Evolutionary conservation across 164 flowering plant genomes (phyloP).

Genomic region (Platanus orientalis): DNA sequence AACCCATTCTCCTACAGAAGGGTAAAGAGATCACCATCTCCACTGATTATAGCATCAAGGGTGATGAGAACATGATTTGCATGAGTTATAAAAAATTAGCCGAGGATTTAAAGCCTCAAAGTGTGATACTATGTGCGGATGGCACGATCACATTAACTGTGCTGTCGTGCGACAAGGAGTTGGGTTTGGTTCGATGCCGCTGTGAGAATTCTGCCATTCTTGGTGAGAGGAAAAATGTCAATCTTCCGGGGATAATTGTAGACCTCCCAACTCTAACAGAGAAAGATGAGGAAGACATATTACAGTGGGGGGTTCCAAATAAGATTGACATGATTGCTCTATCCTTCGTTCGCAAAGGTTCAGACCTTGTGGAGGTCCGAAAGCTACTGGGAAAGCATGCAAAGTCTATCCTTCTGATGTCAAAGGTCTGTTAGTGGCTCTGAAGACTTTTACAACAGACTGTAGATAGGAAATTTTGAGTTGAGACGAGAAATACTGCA

Average conservation of each 20-base stretch:
- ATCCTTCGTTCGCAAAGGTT: conserved; percentile 46
- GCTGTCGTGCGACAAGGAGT: conserved; percentile 51
- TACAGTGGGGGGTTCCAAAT: conserved; percentile 41
- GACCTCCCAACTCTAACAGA: conserved; percentile 89
- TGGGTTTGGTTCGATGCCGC: conserved; percentile 64
- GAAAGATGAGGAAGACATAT: conserved; percentile 68
- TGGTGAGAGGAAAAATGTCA: conserved; percentile 88
- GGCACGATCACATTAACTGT: conserved; percentile 73
- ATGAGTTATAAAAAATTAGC: conserved; percentile 89
- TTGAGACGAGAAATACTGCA: too few species aligned
- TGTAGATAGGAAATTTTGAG: neutral
- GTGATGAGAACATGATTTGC: conserved; percentile 64
- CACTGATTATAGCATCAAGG: conserved; percentile 72
- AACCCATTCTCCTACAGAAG: conserved; percentile 59
- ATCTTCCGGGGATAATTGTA: conserved; percentile 84
- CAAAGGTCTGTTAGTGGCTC: conserved; percentile 44
- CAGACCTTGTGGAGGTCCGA: conserved; percentile 42
- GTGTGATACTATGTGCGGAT: conserved; percentile 70
- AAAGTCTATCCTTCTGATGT: conserved; percentile 40
- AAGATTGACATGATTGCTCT: conserved; percentile 40
- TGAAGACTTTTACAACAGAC: neutral
- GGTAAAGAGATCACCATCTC: conserved; percentile 78
- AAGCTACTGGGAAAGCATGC: conserved; percentile 36
- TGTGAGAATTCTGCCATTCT: conserved; percentile 85
- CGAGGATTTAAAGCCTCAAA: conserved; percentile 58